Evolutionary conservation across 192 early-diverging fungal genomes (phyloP), one percentile per base, ranked within the genome.

Genomic region (Linnemannia zychae): DNA sequence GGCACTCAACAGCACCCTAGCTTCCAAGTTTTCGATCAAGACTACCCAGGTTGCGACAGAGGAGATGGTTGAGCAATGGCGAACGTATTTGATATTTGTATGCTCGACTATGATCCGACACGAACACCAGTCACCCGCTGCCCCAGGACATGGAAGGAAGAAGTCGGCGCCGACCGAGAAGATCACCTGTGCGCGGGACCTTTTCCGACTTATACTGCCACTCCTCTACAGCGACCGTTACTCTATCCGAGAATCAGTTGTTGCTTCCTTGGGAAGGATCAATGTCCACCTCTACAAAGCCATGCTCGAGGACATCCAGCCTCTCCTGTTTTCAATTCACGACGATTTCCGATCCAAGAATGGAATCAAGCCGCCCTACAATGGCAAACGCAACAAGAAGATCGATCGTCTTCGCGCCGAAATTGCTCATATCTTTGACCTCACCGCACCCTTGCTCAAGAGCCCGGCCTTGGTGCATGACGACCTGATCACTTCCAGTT

Each of bases 1-100:
- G 12, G 84, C 88, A 5, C 76, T 85, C 67, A 57, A 89, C 33
- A 90, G 90, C 34, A 77, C 89, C 4, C 74, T 88, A 11, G 88
- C 88, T 17, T 87, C 86, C 34, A 92, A 88, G 33, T 85, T 93
- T 24, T 85, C 88, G 17, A 90, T 91, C 81, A 88, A 89, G 37
- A 87, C 72, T 2, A 86, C 78, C 3, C 80, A 87, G 18, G 71
- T 90, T 0, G 91, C 90, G 12, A 92, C 84, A 11, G 83, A 91
- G 44, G 94, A 92, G 36, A 89, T 96, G 28, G 87, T 97, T 47
- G 90, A 92, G 11, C 94, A 96, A 79, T 97, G 95, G 95, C 87
- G 90, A 44, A 87, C 92, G 2, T 96, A 93, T 86, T 78, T 96
- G 2, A 91, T 91, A 4, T 94, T 94, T 83, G 94, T 93, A 1